Conservation (phyloP, 148 eudicot species). For the Chenopodium formosanum region DNA sequence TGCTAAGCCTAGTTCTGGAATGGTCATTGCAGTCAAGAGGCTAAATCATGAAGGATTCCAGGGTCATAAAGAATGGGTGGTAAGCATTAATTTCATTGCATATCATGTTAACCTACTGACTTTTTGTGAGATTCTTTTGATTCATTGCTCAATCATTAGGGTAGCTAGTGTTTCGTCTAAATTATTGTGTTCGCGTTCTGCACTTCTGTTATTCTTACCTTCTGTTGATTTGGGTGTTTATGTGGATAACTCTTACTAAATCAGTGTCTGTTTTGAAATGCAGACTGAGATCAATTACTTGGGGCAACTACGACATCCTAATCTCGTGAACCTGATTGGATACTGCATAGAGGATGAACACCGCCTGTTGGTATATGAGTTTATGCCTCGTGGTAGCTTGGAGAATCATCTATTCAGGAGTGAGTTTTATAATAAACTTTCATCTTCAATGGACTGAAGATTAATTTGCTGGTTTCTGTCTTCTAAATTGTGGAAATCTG, state of each 20-base stretch:
- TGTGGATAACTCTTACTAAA: background rate
- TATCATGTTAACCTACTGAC: background rate
- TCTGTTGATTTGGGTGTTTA: background rate
- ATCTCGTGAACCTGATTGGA: constrained; percentile 74
- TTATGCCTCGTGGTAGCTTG: constrained; percentile 86
- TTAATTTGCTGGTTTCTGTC: background rate
- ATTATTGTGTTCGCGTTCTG: background rate
- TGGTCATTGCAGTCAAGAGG: constrained; percentile 74
- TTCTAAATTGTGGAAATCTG: constrained; percentile 8
- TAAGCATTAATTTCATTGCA: constrained; percentile 32
- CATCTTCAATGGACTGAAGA: background rate
- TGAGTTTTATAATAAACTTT: constrained; percentile 30
- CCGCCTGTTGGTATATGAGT: constrained; percentile 74
- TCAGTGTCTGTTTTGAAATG: constrained; percentile 20
- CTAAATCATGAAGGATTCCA: constrained; percentile 74
- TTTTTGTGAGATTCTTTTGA: background rate
- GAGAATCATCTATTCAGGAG: constrained; percentile 80
- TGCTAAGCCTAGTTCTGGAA: constrained; percentile 60
- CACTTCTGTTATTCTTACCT: background rate
- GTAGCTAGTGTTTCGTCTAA: background rate
- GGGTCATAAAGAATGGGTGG: constrained; percentile 92
- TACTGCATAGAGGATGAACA: constrained; percentile 88
- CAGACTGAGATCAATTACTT: constrained; percentile 84
- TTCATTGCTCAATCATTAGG: background rate
- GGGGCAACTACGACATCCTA: constrained; percentile 74